These are phyloP conservation scores for Haemoproteus tartakovskyi DNA, from an alignment of 169 alveolate species.

Conservation along the genomic window DNA sequence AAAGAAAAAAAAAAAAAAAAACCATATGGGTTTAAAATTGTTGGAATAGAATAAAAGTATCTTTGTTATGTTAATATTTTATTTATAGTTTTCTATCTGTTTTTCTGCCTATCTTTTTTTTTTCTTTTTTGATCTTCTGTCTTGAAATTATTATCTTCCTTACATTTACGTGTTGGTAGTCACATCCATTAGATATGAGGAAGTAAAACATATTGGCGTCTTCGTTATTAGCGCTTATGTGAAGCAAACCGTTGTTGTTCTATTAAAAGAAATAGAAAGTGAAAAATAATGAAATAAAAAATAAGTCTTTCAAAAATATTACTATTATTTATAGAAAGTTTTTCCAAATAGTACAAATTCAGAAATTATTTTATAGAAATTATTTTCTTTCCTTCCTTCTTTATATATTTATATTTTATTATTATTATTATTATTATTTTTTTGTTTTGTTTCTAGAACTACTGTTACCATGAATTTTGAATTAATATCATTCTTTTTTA, in stretches of 20 bases:
- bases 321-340: too few relatives aligned
- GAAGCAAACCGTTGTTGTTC: constrained; percentile 43
- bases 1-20: background rate
- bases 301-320: too few relatives aligned
- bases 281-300: too few relatives aligned
- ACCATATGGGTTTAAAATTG: background rate
- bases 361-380: too few relatives aligned
- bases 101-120: too few relatives aligned
- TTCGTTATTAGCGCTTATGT: constrained; percentile 51
- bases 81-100: too few relatives aligned
- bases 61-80: too few relatives aligned
- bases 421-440: background rate
- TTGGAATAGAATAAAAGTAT: too few relatives aligned
- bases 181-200: constrained; percentile 46
- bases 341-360: too few relatives aligned
- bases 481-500: constrained; percentile 49
- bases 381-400: background rate
- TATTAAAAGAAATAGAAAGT: too few relatives aligned
- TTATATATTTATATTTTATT: background rate
- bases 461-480: constrained; percentile 42
- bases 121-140: background rate
- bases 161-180: constrained; percentile 49
- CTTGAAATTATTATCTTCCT: background rate
- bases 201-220: constrained; percentile 48
- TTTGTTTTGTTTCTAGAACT: too few relatives aligned